Evolutionary conservation across 495 filamentous ascomycete genomes (phyloP).

Genomic region (Hypoxylon cercidicola): DNA sequence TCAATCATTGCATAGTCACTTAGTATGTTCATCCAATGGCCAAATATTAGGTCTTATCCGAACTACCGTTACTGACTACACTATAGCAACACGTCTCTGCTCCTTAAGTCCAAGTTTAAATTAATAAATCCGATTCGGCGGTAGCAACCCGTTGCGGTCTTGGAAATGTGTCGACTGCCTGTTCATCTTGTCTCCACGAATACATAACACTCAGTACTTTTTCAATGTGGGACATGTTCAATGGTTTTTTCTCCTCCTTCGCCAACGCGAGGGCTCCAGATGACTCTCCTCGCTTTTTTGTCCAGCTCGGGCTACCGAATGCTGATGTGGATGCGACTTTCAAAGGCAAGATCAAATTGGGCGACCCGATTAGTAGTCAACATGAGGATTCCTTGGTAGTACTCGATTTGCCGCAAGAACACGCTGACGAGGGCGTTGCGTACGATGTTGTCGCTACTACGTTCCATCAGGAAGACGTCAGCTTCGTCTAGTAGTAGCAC

Average conservation of each 20-base stretch:
- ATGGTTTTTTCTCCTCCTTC: conserved; percentile 1
- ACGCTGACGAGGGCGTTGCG: conserved; percentile 81
- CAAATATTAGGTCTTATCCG: too few relatives aligned
- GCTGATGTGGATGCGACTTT: conserved; percentile 35
- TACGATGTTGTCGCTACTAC: conserved; percentile 76
- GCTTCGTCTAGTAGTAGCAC: conserved; percentile 74
- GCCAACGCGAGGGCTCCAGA: conserved; percentile 5
- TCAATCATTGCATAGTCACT: neutral
- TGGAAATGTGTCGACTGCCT: neutral
- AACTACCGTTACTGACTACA: too few relatives aligned
- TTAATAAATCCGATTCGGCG: neutral
- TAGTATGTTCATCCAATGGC: too few relatives aligned
- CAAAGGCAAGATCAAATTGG: conserved; percentile 63
- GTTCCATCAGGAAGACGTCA: conserved; percentile 74
- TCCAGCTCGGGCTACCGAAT: neutral
- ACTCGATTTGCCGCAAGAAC: conserved; percentile 73
- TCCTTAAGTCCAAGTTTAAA: neutral
- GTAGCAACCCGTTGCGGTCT: neutral
- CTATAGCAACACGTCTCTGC: too few relatives aligned
- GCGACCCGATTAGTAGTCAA: conserved; percentile 88
- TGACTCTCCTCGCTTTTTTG: neutral
- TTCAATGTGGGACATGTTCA: conserved; percentile 7
- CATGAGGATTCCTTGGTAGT: conserved; percentile 89
- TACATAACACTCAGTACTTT: conserved; percentile 6
- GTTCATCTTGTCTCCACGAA: conserved; percentile 1